Base-by-base conservation (phyloP, 163 green algal genomes). In the Coccomyxa subellipsoidea region DNA sequence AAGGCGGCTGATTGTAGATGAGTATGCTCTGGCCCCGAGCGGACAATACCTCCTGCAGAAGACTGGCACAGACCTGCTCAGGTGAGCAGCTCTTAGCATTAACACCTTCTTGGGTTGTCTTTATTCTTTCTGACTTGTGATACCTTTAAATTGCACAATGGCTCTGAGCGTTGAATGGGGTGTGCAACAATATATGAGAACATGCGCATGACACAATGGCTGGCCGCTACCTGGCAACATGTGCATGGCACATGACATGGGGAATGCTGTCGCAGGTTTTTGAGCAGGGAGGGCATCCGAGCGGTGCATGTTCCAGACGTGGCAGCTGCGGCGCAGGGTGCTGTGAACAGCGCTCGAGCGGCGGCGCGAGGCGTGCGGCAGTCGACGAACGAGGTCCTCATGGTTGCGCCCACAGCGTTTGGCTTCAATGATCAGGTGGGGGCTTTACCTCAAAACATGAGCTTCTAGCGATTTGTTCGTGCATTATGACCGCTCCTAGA, bases 331-430 rank as follows among this genome's bases (percentile, higher is more conserved):
- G 32, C 72, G 59, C 38, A 15, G 9, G 37, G 29, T 15, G 37
- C 36, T 27, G 72, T 80, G 32, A 86, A 86, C 72, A 87, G 83
- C 75, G 53, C 39, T 29, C 70, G 71, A 31, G 75, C 79, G 0
- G 79, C 40, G 59, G 38, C 31, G 29, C 32, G 78, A 18, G 84
- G 82, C 47, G 37, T 85, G 27, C 83, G 83, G 32, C 90, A 93
- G 81, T 91, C 84, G 25, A 91, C 90, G 27, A 93, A 93, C 75
- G 83, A 92, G 81, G 89, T 87, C n/a, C 23, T 98, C 12, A 98
- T 99, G 96, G 93, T 99, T 54, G 90, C 95, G 0, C 96, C 96
- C 69, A 98, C 94, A 34, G 94, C 94, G 5, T 99, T 99, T 91
- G 92, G 89, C 34, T 98, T 96, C 91, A 99, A 99, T 88, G 90